Conservation (phyloP, 805 yeast genomes). For the Saccharomycopsis oosterbeekiorum region DNA sequence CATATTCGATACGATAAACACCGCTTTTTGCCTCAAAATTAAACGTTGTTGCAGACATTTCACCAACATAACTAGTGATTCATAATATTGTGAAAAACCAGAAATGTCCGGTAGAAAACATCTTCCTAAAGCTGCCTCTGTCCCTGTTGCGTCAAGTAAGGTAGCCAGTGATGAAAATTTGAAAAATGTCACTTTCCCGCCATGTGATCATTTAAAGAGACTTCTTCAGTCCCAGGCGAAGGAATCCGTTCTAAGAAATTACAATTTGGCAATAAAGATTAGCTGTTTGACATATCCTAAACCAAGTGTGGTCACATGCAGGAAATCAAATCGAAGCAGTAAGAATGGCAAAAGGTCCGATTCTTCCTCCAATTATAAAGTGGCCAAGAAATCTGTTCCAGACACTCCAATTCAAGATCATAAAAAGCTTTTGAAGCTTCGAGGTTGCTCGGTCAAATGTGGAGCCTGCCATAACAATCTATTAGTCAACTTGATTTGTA, state of each 20-base stretch:
- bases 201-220: conserved; percentile 41
- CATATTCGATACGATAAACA: no score
- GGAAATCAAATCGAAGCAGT: not conserved
- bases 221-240: conserved; percentile 40
- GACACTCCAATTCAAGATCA: conserved; percentile 21
- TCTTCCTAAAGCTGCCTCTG: not conserved
- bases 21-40: no score
- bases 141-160: not conserved
- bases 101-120: not conserved
- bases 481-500: conserved; percentile 44
- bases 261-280: conserved; percentile 41
- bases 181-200: conserved; percentile 27
- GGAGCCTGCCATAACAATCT: conserved; percentile 36
- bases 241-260: conserved; percentile 40
- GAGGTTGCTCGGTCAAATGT: conserved; percentile 39
- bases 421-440: conserved; percentile 31
- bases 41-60: not conserved
- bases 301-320: conserved; percentile 5
- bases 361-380: not conserved
- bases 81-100: not conserved
- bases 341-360: not conserved
- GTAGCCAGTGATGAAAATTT: not conserved
- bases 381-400: not conserved
- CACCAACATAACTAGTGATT: not conserved
- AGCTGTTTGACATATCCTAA: conserved; percentile 25